These are phyloP conservation scores for Sideroxylon spinosum DNA, from an alignment of 179 eudicot species.

Conservation along the genomic window DNA sequence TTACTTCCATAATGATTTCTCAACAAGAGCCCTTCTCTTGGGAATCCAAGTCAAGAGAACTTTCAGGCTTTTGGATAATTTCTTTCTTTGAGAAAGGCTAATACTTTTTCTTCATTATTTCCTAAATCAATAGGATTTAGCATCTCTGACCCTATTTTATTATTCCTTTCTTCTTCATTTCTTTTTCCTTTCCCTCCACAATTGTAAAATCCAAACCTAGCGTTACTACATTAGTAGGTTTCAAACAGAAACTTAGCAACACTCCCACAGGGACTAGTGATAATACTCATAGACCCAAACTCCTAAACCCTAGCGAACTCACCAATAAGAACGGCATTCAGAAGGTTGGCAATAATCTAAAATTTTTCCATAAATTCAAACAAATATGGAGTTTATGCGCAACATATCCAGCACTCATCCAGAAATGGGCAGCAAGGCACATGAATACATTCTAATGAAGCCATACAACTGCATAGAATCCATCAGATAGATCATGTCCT, in stretches of 20 bases:
- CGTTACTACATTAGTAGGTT: neutral
- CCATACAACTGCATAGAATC: neutral
- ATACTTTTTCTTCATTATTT: no score
- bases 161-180: no score
- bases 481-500: conserved; percentile 1
- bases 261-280: neutral
- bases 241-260: neutral
- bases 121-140: no score
- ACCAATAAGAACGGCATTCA: neutral
- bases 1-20: neutral
- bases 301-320: neutral
- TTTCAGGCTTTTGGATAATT: neutral
- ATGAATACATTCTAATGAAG: neutral
- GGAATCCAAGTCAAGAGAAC: neutral
- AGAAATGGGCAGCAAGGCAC: neutral
- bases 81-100: no score
- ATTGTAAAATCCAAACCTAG: no score
- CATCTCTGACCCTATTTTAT: no score
- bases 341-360: neutral
- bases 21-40: neutral
- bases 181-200: no score
- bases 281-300: neutral
- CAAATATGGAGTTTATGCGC: neutral
- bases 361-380: neutral
- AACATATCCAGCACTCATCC: neutral